Evolutionary conservation across 331 rosid species (phyloP).

Genomic region (Arachis monticola): DNA sequence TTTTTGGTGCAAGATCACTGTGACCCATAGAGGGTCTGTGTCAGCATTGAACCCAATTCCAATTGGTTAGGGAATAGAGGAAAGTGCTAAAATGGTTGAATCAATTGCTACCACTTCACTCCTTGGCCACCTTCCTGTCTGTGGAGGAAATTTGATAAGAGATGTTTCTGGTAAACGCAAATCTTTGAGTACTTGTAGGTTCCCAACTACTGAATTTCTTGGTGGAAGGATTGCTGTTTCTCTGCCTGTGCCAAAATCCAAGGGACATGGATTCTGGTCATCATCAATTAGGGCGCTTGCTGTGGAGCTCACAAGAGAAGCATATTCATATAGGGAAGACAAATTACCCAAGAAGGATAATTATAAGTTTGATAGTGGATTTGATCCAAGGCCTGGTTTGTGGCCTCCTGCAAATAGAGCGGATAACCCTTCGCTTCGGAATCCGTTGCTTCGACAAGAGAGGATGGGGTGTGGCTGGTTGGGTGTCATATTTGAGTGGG

Average conservation of each 20-base stretch:
- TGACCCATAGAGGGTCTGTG: slow-evolving; percentile 39
- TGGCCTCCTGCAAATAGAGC: slow-evolving; percentile 96
- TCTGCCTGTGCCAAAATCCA: slow-evolving; percentile 50
- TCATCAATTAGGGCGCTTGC: slow-evolving; percentile 68
- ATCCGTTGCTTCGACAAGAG: slow-evolving; percentile 92
- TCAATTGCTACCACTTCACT: slow-evolving; percentile 83
- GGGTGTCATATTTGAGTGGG: slow-evolving; percentile 97
- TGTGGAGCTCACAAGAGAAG: slow-evolving; percentile 82
- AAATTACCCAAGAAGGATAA: slow-evolving; percentile 62
- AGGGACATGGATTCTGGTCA: slow-evolving; percentile 29
- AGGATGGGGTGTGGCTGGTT: slow-evolving; percentile 99
- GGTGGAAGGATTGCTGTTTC: slow-evolving; percentile 59
- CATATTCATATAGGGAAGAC: slow-evolving; percentile 71
- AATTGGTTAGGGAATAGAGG: slow-evolving; percentile 35
- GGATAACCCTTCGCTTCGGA: slow-evolving; percentile 75
- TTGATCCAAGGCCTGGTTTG: slow-evolving; percentile 68
- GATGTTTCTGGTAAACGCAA: slow-evolving; percentile 61
- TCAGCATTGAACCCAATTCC: slow-evolving; percentile 4
- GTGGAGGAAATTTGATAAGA: slow-evolving; percentile 53
- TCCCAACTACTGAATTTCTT: slow-evolving; percentile 48
- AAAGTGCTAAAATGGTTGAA: slow-evolving; percentile 62
- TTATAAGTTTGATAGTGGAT: slow-evolving; percentile 55
- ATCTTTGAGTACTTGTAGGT: slow-evolving; percentile 41
- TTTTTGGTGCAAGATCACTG: slow-evolving; percentile 24
- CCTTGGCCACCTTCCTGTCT: slow-evolving; percentile 65